A percentile compares a stretch with the other conserved stretches of the same genome.
phyloP scores from a whole-genome alignment of 2,329 filamentous ascomycete genomes.

The Nigrograna mackinnonii region DNA sequence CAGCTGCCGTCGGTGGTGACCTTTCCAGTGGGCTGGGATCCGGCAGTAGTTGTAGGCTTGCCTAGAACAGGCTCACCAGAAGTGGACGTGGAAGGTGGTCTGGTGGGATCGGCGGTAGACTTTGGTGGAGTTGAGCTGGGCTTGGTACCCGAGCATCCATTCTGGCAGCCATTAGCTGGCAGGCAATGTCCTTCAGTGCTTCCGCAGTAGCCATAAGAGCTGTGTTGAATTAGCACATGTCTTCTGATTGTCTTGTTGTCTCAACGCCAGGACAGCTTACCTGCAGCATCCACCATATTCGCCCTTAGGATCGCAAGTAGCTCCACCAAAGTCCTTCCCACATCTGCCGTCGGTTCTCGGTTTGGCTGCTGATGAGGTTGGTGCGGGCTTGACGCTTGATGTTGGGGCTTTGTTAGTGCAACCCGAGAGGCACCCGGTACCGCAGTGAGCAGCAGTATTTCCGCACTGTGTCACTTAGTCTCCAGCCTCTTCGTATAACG shows the following conservation, averaged over 20 bases:
- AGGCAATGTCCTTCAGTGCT: constrained; percentile 41
- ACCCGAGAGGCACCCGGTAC: constrained; percentile 38
- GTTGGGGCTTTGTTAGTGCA: constrained; percentile 22
- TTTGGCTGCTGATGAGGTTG: constrained; percentile 9
- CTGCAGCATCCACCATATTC: constrained; percentile 29
- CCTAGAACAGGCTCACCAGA: constrained; percentile 43
- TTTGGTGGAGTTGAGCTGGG: constrained; percentile 9
- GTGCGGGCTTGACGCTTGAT: constrained; percentile 6
- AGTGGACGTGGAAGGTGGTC: constrained; percentile 34
- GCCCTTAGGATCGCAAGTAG: constrained; percentile 44
- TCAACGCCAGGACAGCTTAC: no score
- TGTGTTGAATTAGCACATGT: no score
- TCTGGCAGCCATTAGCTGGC: constrained; percentile 43
- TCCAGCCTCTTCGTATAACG: constrained; percentile 1
- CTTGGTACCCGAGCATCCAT: constrained; percentile 35
- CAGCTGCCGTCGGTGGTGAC: constrained; percentile 58
- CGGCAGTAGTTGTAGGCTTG: constrained; percentile 26
- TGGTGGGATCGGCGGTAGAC: constrained; percentile 19
- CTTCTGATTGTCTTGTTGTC: no score
- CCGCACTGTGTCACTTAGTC: constrained; percentile 41
- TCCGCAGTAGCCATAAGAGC: constrained; percentile 37
- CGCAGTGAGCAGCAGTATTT: constrained; percentile 44
- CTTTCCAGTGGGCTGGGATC: constrained; percentile 22
- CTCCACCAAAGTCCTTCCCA: constrained; percentile 43
- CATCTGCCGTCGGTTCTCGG: constrained; percentile 43